These are phyloP conservation scores for Paraphaeosphaeria minitans DNA, from an alignment of 2,329 filamentous ascomycete species.

Conservation along the genomic window DNA sequence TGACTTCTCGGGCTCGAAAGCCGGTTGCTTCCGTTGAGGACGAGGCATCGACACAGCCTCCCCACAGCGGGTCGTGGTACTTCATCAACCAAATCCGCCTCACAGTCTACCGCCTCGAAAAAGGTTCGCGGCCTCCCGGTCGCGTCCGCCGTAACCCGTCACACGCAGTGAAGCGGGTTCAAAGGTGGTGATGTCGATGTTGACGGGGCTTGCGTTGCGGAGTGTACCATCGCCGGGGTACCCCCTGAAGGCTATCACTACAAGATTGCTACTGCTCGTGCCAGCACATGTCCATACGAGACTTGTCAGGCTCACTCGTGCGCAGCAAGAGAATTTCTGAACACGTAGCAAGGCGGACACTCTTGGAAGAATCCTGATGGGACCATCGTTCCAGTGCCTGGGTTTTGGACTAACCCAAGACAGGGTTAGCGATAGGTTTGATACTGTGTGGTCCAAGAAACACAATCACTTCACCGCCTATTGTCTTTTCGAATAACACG, in stretches of 20 bases:
- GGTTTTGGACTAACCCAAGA: background rate
- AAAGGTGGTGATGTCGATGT: background rate
- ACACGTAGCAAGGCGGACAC: slow-evolving; percentile 6
- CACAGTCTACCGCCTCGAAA: background rate
- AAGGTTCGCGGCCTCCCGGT: background rate
- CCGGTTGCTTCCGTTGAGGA: background rate
- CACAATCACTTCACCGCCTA: background rate
- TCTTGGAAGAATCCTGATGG: background rate
- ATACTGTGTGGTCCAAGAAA: background rate
- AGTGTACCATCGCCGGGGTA: background rate
- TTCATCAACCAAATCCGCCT: background rate
- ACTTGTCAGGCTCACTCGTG: slow-evolving; percentile 2
- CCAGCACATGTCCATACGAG: background rate
- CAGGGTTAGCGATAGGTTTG: background rate
- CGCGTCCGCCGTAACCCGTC: background rate
- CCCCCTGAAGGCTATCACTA: background rate
- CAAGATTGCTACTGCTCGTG: background rate
- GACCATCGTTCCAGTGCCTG: background rate
- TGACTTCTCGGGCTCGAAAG: background rate
- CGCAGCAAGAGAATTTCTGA: background rate
- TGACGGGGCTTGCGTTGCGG: background rate
- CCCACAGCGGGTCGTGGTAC: background rate
- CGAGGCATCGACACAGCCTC: background rate
- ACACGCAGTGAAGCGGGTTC: background rate
- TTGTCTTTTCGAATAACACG: background rate